Conservation (phyloP, 2,329 filamentous ascomycete species). For the Neoarthrinium moseri region DNA sequence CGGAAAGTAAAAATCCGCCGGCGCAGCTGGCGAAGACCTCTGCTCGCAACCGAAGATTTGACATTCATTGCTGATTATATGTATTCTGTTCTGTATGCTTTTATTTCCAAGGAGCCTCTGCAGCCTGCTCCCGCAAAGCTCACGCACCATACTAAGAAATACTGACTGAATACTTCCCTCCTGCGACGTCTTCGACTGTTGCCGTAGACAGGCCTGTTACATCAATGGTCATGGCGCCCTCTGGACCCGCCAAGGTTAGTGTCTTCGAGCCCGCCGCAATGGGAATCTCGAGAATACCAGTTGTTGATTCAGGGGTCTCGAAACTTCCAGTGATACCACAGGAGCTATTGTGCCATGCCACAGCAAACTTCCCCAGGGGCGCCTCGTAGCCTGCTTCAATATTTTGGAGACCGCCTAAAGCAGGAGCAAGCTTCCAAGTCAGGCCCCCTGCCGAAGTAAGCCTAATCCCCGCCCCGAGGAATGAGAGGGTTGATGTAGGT, state of each 20-base stretch:
- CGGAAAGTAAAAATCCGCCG: no score
- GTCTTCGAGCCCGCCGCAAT: background rate
- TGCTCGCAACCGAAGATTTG: no score
- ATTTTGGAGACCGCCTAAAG: background rate
- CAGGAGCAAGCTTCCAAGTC: constrained; percentile 6
- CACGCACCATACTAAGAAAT: no score
- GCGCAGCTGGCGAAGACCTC: no score
- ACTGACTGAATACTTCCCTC: background rate
- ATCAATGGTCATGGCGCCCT: background rate
- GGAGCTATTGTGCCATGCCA: constrained; percentile 30
- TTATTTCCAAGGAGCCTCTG: no score
- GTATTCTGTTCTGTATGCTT: no score
- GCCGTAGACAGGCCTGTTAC: background rate
- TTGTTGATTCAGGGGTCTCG: constrained; percentile 25
- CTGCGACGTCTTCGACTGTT: background rate
- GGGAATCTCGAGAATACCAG: background rate
- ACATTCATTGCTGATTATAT: no score
- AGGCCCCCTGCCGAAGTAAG: background rate
- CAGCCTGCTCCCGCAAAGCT: no score
- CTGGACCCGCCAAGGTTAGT: background rate
- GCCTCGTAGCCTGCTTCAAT: constrained; percentile 4
- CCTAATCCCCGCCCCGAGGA: constrained; percentile 1
- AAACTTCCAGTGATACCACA: constrained; percentile 24
- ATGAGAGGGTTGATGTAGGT: constrained; percentile 1
- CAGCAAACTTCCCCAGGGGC: constrained; percentile 3